These are phyloP conservation scores for Daldinia childiae DNA, from an alignment of 495 filamentous ascomycete genomes.

Conservation along the genomic window DNA sequence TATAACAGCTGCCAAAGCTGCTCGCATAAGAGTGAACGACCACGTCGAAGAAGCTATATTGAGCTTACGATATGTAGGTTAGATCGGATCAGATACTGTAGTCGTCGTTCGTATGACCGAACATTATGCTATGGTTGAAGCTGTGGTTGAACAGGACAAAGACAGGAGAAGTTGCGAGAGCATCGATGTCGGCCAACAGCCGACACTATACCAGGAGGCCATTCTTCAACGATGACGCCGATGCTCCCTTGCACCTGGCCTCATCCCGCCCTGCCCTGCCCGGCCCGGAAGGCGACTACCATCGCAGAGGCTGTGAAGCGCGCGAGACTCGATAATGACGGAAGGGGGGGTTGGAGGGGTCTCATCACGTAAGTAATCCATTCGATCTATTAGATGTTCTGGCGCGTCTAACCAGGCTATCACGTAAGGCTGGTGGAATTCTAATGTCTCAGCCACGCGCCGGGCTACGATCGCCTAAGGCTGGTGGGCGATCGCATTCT, in stretches of 20 bases:
- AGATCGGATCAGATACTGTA: slow-evolving; percentile 12
- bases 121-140: slow-evolving; percentile 1
- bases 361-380: slow-evolving; percentile 17
- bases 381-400: background rate
- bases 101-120: background rate
- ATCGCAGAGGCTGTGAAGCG: slow-evolving; percentile 20
- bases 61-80: slow-evolving; percentile 5
- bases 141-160: background rate
- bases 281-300: slow-evolving; percentile 14
- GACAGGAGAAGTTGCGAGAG: slow-evolving; percentile 26
- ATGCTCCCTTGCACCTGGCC: slow-evolving; percentile 31
- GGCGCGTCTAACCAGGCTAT: slow-evolving; percentile 2
- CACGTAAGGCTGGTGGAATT: slow-evolving; percentile 42
- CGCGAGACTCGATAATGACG: slow-evolving; percentile 41
- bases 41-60: background rate
- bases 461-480: slow-evolving; percentile 21
- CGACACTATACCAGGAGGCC: slow-evolving; percentile 23
- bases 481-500: slow-evolving; percentile 37
- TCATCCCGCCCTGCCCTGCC: slow-evolving; percentile 19
- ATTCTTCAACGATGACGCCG: slow-evolving; percentile 35
- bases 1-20: slow-evolving; percentile 15
- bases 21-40: slow-evolving; percentile 24
- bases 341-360: slow-evolving; percentile 36
- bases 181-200: slow-evolving; percentile 12
- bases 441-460: slow-evolving; percentile 42